These are phyloP conservation scores for Pseudozyma flocculosa DNA, from an alignment of 1,284 basidiomycete genomes.

Conservation along the genomic window DNA sequence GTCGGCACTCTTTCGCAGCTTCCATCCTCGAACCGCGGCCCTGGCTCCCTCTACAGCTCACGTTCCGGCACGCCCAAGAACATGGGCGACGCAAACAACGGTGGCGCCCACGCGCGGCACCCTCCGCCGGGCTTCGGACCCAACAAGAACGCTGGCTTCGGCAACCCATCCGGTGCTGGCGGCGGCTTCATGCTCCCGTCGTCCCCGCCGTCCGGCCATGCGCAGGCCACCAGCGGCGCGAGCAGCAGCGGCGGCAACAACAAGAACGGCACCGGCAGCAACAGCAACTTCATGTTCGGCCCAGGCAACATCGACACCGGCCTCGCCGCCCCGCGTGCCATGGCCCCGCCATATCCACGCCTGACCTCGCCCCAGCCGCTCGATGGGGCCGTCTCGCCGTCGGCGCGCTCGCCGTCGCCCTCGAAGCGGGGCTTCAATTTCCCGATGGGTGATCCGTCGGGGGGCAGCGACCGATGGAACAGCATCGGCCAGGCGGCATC, in stretches of 20 bases:
- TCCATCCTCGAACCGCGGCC: not conserved
- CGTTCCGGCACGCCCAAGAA: not conserved
- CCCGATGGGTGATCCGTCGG: conserved; percentile 27
- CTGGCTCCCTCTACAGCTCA: not conserved
- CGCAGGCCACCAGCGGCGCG: not conserved
- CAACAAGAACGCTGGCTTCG: conserved; percentile 1
- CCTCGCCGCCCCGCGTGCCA: conserved; percentile 30
- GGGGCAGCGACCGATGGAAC: conserved; percentile 38
- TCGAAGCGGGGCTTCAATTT: conserved; percentile 41
- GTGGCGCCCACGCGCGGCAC: not conserved
- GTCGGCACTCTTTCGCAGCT: not conserved
- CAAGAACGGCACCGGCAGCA: no score
- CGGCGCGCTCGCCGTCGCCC: conserved; percentile 42
- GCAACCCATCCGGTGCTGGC: conserved; percentile 2
- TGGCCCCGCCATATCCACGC: conserved; percentile 40
- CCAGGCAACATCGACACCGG: no score
- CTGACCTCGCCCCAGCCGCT: conserved; percentile 39
- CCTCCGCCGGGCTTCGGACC: not conserved
- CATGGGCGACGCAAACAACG: not conserved
- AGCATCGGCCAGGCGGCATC: conserved; percentile 32
- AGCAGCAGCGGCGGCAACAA: no score
- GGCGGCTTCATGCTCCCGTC: conserved; percentile 11
- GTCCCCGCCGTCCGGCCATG: conserved; percentile 14
- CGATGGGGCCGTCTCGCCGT: conserved; percentile 6
- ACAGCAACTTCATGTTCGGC: no score